phyloP scores from a whole-genome alignment of 2,329 filamentous ascomycete genomes.

The Ceratocystiopsis minuta region DNA sequence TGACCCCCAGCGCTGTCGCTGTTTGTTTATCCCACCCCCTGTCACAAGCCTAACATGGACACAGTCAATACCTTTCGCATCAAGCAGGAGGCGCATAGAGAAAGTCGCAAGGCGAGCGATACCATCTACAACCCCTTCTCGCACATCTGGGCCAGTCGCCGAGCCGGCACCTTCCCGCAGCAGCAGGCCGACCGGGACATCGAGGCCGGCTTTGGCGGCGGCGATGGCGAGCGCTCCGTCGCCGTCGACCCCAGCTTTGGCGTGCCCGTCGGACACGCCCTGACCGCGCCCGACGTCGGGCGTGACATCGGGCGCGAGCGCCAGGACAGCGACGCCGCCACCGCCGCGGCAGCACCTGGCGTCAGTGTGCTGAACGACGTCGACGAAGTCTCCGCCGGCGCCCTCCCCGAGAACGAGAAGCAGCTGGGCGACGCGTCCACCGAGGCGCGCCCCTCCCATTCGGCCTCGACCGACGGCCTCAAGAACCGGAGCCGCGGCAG shows the following conservation, averaged over 20 bases:
- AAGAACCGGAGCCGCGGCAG: conserved; percentile 13
- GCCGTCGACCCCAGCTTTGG: conserved; percentile 8
- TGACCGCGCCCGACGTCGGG: conserved; percentile 1
- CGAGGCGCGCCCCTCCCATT: conserved; percentile 3
- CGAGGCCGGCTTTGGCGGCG: conserved; percentile 14
- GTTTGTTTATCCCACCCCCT: too few relatives aligned
- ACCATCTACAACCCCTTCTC: conserved; percentile 27
- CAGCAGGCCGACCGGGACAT: conserved; percentile 13
- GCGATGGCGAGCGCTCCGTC: conserved; percentile 3
- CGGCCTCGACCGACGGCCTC: conserved; percentile 6
- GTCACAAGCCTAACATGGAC: conserved; percentile 7
- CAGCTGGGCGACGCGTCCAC: background rate
- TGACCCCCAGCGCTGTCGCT: too few relatives aligned
- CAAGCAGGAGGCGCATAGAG: conserved; percentile 25
- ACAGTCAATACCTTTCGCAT: conserved; percentile 28
- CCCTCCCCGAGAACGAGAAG: background rate
- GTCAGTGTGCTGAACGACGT: background rate
- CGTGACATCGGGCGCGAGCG: too few relatives aligned
- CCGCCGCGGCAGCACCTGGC: background rate
- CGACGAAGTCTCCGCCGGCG: background rate
- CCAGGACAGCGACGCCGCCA: background rate
- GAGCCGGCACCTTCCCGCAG: background rate
- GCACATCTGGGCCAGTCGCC: conserved; percentile 19
- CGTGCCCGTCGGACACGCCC: conserved; percentile 17
- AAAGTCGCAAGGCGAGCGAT: conserved; percentile 22